Percentiles rank a stretch among this genome's conserved stretches.
Evolutionary conservation across 768 basidiomycete species (phyloP).

Genomic region (Phaeolepiota aurea): DNA sequence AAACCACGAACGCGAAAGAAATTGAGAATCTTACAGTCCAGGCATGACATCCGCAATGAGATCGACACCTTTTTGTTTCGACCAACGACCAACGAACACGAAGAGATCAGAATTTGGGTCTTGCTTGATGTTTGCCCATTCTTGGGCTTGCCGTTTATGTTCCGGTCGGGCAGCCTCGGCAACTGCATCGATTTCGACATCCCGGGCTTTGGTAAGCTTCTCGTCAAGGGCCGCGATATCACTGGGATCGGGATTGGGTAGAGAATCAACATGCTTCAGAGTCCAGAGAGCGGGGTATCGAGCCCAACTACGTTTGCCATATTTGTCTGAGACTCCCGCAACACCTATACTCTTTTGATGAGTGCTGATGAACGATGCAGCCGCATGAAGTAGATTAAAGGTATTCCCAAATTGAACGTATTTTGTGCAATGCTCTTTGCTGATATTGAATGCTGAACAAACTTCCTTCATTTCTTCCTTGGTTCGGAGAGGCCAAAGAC

Average conservation of each 20-base stretch:
- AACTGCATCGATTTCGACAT: conserved; percentile 68
- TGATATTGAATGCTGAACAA: conserved; percentile 95
- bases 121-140: conserved; percentile 92
- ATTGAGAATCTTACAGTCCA: conserved; percentile 46
- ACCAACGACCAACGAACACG: conserved; percentile 97
- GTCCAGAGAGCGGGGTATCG: conserved; percentile 96
- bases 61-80: conserved; percentile 97
- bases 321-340: conserved; percentile 91
- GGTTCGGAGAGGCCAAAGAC: conserved; percentile 91
- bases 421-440: conserved; percentile 92
- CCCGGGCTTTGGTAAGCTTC: conserved; percentile 58
- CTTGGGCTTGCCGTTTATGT: conserved; percentile 85
- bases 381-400: conserved; percentile 91
- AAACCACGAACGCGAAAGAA: neutral
- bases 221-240: conserved; percentile 92
- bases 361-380: conserved; percentile 83
- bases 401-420: conserved; percentile 98
- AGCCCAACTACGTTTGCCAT: conserved; percentile 95
- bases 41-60: conserved; percentile 96
- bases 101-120: conserved; percentile 87
- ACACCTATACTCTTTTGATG: conserved; percentile 94
- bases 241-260: conserved; percentile 91
- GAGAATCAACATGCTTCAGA: conserved; percentile 87
- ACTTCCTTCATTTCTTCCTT: conserved; percentile 99
- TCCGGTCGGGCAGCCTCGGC: conserved; percentile 91